Evolutionary conservation across 441 rosid species (phyloP).

Genomic region (Arabidopsis lyrata): DNA sequence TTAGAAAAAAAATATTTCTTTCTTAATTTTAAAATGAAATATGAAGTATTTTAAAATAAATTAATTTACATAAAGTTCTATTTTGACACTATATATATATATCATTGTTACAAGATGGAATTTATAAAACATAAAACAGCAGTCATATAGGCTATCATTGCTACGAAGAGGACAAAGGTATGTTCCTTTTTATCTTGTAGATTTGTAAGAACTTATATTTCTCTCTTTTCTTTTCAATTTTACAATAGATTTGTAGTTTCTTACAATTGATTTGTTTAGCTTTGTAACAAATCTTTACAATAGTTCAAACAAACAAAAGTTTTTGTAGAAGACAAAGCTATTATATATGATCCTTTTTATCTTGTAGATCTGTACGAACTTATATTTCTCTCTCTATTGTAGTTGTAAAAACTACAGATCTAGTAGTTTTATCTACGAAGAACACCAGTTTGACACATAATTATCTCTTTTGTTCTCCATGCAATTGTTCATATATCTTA

Average conservation of each 20-base stretch:
- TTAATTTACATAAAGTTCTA: not conserved
- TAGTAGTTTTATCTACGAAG: too few relatives aligned
- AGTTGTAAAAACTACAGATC: too few relatives aligned
- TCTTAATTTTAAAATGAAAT: not conserved
- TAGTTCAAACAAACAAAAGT: too few relatives aligned
- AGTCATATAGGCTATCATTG: too few relatives aligned
- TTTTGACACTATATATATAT: slow-evolving; percentile 3
- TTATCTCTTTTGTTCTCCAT: not conserved
- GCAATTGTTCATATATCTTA: not conserved
- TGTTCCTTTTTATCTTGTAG: not conserved
- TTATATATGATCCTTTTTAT: not conserved
- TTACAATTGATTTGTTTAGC: too few relatives aligned
- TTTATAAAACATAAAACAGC: not conserved
- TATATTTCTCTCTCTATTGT: not conserved
- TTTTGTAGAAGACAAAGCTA: not conserved
- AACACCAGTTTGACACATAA: not conserved
- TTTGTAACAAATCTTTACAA: too few relatives aligned
- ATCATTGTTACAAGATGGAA: not conserved
- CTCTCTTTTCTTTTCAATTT: too few relatives aligned
- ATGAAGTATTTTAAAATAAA: not conserved
- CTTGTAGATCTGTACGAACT: not conserved
- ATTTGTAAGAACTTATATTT: not conserved
- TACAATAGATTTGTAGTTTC: too few relatives aligned
- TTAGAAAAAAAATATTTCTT: not conserved
- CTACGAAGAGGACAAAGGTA: not conserved